Conservation (phyloP, 345 rosid genomes). For the Sapria himalayana region DNA sequence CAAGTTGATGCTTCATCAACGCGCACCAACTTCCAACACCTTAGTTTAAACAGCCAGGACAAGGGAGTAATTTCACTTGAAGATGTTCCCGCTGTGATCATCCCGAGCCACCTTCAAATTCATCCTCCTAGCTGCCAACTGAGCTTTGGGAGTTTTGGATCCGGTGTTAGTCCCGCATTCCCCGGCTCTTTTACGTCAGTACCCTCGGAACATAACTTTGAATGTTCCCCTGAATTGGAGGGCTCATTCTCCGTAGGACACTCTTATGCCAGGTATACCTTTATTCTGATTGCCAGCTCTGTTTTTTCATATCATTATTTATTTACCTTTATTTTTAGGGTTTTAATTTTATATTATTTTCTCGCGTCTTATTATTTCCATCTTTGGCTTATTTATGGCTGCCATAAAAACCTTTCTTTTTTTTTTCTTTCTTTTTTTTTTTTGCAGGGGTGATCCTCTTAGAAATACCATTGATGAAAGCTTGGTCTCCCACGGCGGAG, state of each 20-base stretch:
- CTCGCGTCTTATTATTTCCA: too few relatives aligned
- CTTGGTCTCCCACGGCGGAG: conserved; percentile 25
- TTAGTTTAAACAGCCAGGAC: conserved; percentile 36
- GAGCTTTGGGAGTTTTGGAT: conserved; percentile 92
- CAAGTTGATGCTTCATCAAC: conserved; percentile 36
- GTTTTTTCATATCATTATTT: too few relatives aligned
- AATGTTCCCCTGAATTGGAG: conserved; percentile 31
- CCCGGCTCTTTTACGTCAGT: conserved; percentile 32
- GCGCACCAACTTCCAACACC: conserved; percentile 33
- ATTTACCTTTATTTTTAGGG: too few relatives aligned
- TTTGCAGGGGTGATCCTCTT: conserved; percentile 50
- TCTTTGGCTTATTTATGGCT: background rate
- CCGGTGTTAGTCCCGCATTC: conserved; percentile 25
- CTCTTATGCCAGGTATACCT: conserved; percentile 44
- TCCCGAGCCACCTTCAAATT: conserved; percentile 84
- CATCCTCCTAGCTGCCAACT: conserved; percentile 71
- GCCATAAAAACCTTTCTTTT: background rate
- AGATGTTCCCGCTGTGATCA: conserved; percentile 57
- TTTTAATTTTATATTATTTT: background rate
- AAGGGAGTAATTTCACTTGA: conserved; percentile 29
- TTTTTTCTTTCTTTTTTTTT: too few relatives aligned
- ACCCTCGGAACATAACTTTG: conserved; percentile 34
- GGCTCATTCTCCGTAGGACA: conserved; percentile 28
- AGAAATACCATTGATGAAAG: conserved; percentile 36
- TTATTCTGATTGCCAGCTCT: too few relatives aligned